These are phyloP conservation scores for Penicillium malachiteum DNA, from an alignment of 495 filamentous ascomycete species.

Conservation along the genomic window DNA sequence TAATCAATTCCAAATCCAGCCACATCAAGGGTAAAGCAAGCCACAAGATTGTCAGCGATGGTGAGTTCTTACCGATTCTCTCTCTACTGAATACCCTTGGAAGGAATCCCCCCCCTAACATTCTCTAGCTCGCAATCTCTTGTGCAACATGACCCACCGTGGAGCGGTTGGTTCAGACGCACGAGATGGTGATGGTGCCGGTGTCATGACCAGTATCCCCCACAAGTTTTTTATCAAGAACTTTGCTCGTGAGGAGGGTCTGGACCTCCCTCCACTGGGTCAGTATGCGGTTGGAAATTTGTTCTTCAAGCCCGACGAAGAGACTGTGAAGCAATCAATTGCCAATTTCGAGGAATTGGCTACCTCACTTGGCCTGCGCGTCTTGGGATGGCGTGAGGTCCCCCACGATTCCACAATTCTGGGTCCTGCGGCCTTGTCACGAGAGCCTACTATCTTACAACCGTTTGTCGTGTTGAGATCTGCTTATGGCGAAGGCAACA, in stretches of 20 bases:
- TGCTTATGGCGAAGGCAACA: conserved; percentile 82
- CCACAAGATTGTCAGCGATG: conserved; percentile 99
- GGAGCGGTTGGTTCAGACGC: conserved; percentile 97
- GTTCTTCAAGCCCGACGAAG: conserved; percentile 96
- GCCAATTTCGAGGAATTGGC: conserved; percentile 89
- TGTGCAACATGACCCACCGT: conserved; percentile 99
- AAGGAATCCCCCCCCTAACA: not conserved
- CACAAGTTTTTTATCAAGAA: conserved; percentile 99
- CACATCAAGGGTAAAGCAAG: conserved; percentile 97
- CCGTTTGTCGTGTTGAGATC: conserved; percentile 89
- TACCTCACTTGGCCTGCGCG: conserved; percentile 79
- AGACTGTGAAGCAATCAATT: conserved; percentile 83
- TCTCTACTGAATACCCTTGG: not conserved
- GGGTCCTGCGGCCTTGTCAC: conserved; percentile 87
- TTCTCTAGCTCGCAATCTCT: conserved; percentile 75
- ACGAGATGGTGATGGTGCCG: conserved; percentile 95
- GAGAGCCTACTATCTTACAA: conserved; percentile 93
- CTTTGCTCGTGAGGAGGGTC: conserved; percentile 84
- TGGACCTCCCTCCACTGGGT: conserved; percentile 81
- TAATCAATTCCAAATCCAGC: conserved; percentile 44
- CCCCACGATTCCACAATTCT: conserved; percentile 90
- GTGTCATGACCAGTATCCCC: conserved; percentile 99
- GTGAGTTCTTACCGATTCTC: conserved; percentile 50
- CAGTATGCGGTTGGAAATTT: conserved; percentile 98
- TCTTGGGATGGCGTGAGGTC: conserved; percentile 95